Evolutionary conservation across 2,329 filamentous ascomycete genomes (phyloP).

Genomic region (Calonectria fujianensis): DNA sequence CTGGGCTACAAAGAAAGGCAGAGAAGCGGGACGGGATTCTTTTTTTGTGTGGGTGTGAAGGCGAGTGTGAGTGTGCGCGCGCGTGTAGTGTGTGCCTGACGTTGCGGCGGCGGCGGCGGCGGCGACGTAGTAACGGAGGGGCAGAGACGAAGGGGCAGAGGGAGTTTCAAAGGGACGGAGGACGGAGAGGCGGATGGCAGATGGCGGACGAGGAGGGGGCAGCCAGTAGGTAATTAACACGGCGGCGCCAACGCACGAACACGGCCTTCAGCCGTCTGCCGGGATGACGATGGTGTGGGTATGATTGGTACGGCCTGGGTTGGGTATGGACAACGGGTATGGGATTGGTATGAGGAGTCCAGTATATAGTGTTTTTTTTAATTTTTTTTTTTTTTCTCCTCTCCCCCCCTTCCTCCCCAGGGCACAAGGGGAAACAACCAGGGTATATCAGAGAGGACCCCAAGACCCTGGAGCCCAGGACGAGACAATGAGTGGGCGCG

Average conservation of each 20-base stretch:
- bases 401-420: constrained; percentile 12
- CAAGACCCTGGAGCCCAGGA: constrained; percentile 29
- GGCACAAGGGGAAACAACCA: constrained; percentile 24
- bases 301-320: constrained; percentile 22
- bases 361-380: constrained; percentile 24
- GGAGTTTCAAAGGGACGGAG: constrained; percentile 49
- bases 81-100: constrained; percentile 34
- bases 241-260: constrained; percentile 40
- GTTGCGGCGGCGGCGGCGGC: constrained; percentile 47
- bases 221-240: constrained; percentile 37
- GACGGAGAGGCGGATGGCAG: constrained; percentile 52
- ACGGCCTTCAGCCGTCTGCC: constrained; percentile 37
- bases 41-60: constrained; percentile 34
- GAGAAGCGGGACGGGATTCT: constrained; percentile 24
- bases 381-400: background rate
- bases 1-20: constrained; percentile 25
- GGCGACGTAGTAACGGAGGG: constrained; percentile 51
- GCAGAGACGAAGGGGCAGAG: constrained; percentile 53
- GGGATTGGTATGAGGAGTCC: constrained; percentile 29
- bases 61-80: constrained; percentile 24
- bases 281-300: constrained; percentile 26
- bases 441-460: constrained; percentile 29
- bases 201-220: constrained; percentile 50
- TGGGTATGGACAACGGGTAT: constrained; percentile 30
- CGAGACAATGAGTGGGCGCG: constrained; percentile 27